Evolutionary conservation across 2,329 filamentous ascomycete species (phyloP).

Genomic region (Fusarium euwallaceae): DNA sequence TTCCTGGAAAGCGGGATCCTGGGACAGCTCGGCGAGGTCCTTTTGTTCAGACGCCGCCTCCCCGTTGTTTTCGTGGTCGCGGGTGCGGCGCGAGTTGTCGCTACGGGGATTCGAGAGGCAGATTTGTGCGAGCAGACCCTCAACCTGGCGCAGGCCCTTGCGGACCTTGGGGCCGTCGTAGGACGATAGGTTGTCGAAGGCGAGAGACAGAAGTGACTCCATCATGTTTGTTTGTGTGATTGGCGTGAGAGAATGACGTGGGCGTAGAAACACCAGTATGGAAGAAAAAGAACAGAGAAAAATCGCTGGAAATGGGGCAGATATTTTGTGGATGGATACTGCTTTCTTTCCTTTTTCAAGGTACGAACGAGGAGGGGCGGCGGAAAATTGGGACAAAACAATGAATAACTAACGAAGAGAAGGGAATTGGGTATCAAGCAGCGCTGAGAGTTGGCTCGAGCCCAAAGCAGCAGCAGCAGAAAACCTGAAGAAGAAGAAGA

Average conservation of each 20-base stretch:
- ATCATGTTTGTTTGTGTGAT: conserved; percentile 62
- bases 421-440: conserved; percentile 31
- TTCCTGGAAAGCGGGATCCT: conserved; percentile 91
- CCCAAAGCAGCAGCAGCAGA: conserved; percentile 18
- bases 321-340: conserved; percentile 3
- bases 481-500: conserved; percentile 17
- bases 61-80: conserved; percentile 49
- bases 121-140: conserved; percentile 93
- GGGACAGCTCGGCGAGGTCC: conserved; percentile 76
- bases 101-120: conserved; percentile 73
- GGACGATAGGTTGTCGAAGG: conserved; percentile 96
- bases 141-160: conserved; percentile 93
- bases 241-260: conserved; percentile 9
- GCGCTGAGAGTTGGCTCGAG: conserved; percentile 26
- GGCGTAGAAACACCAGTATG: conserved; percentile 14
- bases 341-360: conserved; percentile 2
- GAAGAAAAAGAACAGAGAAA: conserved; percentile 33
- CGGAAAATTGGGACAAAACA: conserved; percentile 21
- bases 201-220: conserved; percentile 92
- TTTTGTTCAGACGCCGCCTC: conserved; percentile 64
- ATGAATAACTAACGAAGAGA: conserved; percentile 21
- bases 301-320: conserved; percentile 16
- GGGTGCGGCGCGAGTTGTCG: conserved; percentile 34
- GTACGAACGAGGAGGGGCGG: conserved; percentile 8
- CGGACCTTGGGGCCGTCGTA: conserved; percentile 91